These are phyloP conservation scores for Rhizopogon vulgaris DNA, from an alignment of 768 basidiomycete species.

Conservation along the genomic window DNA sequence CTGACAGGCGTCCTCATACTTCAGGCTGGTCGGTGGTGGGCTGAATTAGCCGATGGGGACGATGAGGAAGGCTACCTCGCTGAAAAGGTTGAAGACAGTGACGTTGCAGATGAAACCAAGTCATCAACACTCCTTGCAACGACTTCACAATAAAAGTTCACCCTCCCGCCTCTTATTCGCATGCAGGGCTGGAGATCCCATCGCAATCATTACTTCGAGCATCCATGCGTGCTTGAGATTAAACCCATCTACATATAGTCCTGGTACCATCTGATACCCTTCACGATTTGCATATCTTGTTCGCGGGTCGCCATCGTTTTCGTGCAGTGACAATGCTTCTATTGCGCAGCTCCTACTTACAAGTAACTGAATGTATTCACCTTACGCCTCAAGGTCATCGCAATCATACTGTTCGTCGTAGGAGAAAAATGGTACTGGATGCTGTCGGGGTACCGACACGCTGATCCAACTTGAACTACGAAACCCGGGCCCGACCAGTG, in stretches of 20 bases:
- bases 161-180: background rate
- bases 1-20: slow-evolving; percentile 81
- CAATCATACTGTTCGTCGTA: too few relatives aligned
- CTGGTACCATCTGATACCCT: background rate
- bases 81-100: slow-evolving; percentile 22
- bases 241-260: background rate
- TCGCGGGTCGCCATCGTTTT: too few relatives aligned
- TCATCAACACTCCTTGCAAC: slow-evolving; percentile 1
- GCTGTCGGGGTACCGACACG: too few relatives aligned
- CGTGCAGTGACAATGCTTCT: background rate
- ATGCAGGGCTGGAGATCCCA: background rate
- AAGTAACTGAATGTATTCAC: too few relatives aligned
- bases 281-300: background rate
- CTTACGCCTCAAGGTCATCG: too few relatives aligned
- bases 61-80: slow-evolving; percentile 34
- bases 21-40: slow-evolving; percentile 83
- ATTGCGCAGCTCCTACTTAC: background rate
- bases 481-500: too few relatives aligned
- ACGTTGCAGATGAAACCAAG: slow-evolving; percentile 2
- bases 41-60: slow-evolving; percentile 63
- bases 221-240: background rate
- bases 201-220: background rate
- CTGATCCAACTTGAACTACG: too few relatives aligned
- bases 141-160: background rate
- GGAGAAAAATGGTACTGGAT: too few relatives aligned